Conservation (phyloP, 352 stramenopile species). For the Globisporangium mamillatum region DNA sequence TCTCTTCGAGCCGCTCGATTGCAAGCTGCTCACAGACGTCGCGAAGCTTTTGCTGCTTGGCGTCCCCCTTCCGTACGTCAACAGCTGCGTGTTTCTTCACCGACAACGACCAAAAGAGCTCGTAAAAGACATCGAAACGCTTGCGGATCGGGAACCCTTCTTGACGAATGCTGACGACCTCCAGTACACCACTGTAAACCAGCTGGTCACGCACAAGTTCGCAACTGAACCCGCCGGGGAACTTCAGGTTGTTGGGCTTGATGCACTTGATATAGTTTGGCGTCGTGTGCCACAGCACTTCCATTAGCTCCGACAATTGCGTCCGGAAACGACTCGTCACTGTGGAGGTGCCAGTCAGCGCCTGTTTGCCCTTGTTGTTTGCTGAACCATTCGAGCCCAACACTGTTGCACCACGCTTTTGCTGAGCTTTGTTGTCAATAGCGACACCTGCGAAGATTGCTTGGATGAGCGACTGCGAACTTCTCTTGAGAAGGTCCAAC, state of each 20-base stretch:
- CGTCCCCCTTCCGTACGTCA: conserved; percentile 21
- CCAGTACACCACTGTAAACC: conserved; percentile 90
- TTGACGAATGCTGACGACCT: conserved; percentile 91
- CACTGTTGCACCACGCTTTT: conserved; percentile 17
- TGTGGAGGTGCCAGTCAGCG: conserved; percentile 58
- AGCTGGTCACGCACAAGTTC: conserved; percentile 89
- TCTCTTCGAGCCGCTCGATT: conserved; percentile 39
- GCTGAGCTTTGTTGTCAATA: conserved; percentile 1
- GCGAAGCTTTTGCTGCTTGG: conserved; percentile 14
- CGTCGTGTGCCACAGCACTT: conserved; percentile 82
- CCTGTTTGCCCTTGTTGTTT: conserved; percentile 34
- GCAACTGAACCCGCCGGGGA: conserved; percentile 86
- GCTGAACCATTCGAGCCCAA: background rate
- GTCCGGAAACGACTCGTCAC: conserved; percentile 73
- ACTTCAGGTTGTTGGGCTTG: conserved; percentile 94
- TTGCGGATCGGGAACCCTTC: conserved; percentile 90
- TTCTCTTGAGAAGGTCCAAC: conserved; percentile 69
- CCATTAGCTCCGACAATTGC: conserved; percentile 82
- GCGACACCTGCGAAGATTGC: conserved; percentile 38
- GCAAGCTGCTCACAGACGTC: conserved; percentile 52
- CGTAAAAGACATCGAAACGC: conserved; percentile 69
- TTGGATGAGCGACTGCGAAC: conserved; percentile 59
- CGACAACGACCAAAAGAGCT: conserved; percentile 60
- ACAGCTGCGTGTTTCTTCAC: conserved; percentile 21
- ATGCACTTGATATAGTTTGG: conserved; percentile 95